Conservation (phyloP, 1,284 basidiomycete genomes). For the Tetrapyrgos nigripes region DNA sequence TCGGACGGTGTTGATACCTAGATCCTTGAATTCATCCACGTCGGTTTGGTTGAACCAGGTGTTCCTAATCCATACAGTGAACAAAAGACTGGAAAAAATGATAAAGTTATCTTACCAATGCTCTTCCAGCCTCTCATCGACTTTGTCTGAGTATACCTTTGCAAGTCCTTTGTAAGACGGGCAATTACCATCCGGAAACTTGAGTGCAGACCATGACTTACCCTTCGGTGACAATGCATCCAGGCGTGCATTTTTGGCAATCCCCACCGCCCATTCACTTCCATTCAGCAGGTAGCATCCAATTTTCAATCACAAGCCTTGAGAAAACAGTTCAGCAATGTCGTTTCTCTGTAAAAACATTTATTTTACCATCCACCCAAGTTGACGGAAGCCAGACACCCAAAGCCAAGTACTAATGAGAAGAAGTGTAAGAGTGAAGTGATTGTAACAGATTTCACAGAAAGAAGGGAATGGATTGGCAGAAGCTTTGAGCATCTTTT, state of each 20-base stretch:
- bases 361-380: conserved; percentile 65
- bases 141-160: conserved; percentile 61
- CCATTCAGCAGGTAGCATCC: conserved; percentile 80
- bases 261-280: conserved; percentile 65
- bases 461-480: too few relatives aligned
- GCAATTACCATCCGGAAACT: conserved; percentile 3
- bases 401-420: too few relatives aligned
- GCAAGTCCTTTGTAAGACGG: conserved; percentile 53
- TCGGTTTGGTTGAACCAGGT: conserved; percentile 76
- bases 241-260: conserved; percentile 58
- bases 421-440: too few relatives aligned
- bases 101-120: conserved; percentile 71
- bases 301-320: conserved; percentile 68
- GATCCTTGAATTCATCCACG: conserved; percentile 55
- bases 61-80: conserved; percentile 43
- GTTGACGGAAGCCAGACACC: too few relatives aligned
- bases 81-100: not conserved
- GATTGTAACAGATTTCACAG: too few relatives aligned
- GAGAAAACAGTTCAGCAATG: not conserved
- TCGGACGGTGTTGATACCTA: conserved; percentile 76
- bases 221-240: conserved; percentile 68
- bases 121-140: conserved; percentile 61
- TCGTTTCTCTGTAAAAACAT: not conserved
- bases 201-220: conserved; percentile 33
- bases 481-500: too few relatives aligned